Base-by-base conservation (phyloP, 2,329 filamentous ascomycete genomes). In the Botryotinia globosa region DNA sequence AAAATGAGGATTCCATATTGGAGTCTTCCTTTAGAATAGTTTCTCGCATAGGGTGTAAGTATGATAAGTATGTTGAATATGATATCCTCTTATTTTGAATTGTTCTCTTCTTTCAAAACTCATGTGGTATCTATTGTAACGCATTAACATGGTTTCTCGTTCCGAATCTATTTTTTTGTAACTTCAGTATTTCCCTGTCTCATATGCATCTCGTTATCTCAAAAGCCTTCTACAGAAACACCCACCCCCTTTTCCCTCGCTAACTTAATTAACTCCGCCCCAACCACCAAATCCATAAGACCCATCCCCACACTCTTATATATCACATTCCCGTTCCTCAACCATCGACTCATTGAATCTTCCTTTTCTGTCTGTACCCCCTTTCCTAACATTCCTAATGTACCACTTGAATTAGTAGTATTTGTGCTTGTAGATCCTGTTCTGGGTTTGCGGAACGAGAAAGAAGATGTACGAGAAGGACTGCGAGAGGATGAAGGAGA, bases 241-340 rank as follows among this genome's bases (percentile, higher is more conserved):
- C 89, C 89, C 18, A 91, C 80, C 0, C 84, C 83, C 80, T 85
- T 89, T 69, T 85, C 82, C 59, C 83, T 83, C 1, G 90, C 89
- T 74, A 90, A 79, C 73, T 84, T 81, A 29, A 91, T 80, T 65
- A 92, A 75, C 71, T 89, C 86, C 76, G 85, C 84, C 22, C 89
- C 90, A 2, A 91, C 86, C 1, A 88, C 85, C 34, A 92, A 80
- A 77, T 92, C 90, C 89, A 91, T 91, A 68, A 91, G 79, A 0
- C 89, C 90, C 65, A 91, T 80, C 0, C 90, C 90, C 0, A 92
- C 90, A 74, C 87, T 89, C 83, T 91, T 92, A 79, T 91, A 92
- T 12, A 92, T 85, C 32, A 92, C 89, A 73, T 90, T 91, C 0
- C 90, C 90, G 4, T 84, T 84, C 72, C 85, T 83, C 72, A 91